Conservation (phyloP, 208 protist species). For the Leishmania arabica region DNA sequence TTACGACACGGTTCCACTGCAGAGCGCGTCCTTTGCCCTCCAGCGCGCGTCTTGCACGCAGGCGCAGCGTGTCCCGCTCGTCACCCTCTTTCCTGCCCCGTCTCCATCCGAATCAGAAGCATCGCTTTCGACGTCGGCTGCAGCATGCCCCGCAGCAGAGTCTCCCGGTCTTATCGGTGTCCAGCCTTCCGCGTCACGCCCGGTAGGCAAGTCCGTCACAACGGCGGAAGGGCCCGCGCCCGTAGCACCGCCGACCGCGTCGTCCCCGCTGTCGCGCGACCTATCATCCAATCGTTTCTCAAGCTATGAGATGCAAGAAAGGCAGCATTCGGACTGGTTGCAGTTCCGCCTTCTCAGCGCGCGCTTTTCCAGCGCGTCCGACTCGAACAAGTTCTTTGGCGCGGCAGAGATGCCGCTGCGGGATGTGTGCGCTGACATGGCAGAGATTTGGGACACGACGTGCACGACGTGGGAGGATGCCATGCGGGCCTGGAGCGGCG, state of each 20-base stretch:
- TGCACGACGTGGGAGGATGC: conserved; percentile 10
- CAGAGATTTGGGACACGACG: conserved; percentile 22
- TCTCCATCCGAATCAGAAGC: not conserved
- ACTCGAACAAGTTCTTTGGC: conserved; percentile 48
- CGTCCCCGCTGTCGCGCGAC: not conserved
- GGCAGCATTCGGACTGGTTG: conserved; percentile 5
- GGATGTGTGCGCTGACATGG: conserved; percentile 38
- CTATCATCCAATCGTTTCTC: conserved; percentile 4
- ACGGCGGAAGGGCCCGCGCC: not conserved
- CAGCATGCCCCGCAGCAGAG: not conserved
- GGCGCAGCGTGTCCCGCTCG: conserved; percentile 21
- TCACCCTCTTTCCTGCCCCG: conserved; percentile 24
- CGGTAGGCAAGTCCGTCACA: not conserved
- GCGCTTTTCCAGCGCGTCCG: conserved; percentile 41
- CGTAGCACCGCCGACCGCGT: not conserved
- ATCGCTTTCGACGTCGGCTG: not conserved
- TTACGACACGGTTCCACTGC: conserved; percentile 14
- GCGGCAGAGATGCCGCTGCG: conserved; percentile 16
- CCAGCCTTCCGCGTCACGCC: not conserved
- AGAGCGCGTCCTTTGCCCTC: conserved; percentile 15
- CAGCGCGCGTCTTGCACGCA: conserved; percentile 23
- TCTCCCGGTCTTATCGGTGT: not conserved
- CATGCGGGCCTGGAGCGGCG: not conserved
- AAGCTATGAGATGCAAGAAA: not conserved
- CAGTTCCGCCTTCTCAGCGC: conserved; percentile 37